A percentile compares a stretch with the other conserved stretches of the same genome.
Conservation (phyloP, 2,329 filamentous ascomycete species). For the Ascochyta rabiei region DNA sequence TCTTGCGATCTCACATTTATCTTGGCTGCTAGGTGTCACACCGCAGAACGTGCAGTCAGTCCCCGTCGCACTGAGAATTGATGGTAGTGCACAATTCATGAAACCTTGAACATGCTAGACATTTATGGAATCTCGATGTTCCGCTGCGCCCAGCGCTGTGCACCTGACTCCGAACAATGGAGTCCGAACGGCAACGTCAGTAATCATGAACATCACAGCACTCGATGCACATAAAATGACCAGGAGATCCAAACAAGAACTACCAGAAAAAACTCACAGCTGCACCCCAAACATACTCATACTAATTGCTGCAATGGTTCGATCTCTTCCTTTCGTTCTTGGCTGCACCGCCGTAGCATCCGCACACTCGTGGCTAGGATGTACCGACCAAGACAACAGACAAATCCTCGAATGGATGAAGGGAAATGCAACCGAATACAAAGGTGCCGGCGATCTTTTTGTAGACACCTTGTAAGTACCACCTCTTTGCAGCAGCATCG, state of each 20-base stretch:
- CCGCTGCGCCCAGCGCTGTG: constrained; percentile 2
- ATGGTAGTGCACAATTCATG: too few species aligned
- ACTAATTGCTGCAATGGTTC: constrained; percentile 2
- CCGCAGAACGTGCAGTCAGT: too few species aligned
- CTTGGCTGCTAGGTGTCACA: too few species aligned
- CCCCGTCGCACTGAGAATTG: too few species aligned
- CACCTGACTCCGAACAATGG: constrained; percentile 7
- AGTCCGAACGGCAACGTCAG: constrained; percentile 3
- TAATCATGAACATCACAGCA: background rate
- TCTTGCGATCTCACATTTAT: too few species aligned
- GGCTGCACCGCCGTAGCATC: constrained; percentile 10
- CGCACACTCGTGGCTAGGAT: constrained; percentile 36
- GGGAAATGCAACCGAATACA: constrained; percentile 20
- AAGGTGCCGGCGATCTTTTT: constrained; percentile 10
- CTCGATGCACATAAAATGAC: background rate
- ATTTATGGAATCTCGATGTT: background rate
- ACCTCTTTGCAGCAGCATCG: background rate
- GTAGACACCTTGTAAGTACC: constrained; percentile 11
- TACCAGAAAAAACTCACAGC: background rate
- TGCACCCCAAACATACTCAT: background rate
- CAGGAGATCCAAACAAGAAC: background rate
- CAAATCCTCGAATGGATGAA: constrained; percentile 29
- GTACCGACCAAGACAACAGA: constrained; percentile 33
- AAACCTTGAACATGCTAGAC: background rate
- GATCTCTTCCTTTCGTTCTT: constrained; percentile 1